Percentiles rank a stretch among this genome's conserved stretches.
Evolutionary conservation across 139 green algal species (phyloP).

Genomic region (Picochlorum sp.): DNA sequence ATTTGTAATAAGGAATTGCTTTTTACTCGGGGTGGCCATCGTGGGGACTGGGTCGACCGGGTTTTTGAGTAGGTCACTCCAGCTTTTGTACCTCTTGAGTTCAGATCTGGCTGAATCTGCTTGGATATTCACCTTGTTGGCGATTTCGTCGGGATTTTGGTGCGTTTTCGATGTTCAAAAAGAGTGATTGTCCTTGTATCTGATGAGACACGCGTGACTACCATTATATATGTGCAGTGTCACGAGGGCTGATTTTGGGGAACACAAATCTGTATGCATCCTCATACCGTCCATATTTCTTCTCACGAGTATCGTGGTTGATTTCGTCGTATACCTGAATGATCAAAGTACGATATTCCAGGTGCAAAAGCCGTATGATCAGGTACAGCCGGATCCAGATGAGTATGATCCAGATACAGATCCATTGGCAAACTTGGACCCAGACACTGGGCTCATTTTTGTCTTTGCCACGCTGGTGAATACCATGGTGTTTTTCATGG

Average conservation of each 20-base stretch:
- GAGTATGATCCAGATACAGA: conserved; percentile 6
- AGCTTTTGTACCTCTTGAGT: conserved; percentile 41
- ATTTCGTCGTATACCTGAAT: conserved; percentile 25
- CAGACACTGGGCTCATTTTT: background rate
- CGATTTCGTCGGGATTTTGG: conserved; percentile 43
- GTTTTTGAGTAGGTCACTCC: conserved; percentile 2
- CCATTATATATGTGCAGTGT: conserved; percentile 25
- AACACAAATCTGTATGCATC: conserved; percentile 33
- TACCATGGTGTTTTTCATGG: conserved; percentile 8
- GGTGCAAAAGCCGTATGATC: conserved; percentile 3
- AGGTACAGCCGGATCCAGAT: background rate
- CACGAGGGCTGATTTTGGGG: conserved; percentile 35
- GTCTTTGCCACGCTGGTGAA: background rate
- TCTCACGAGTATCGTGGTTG: conserved; percentile 34
- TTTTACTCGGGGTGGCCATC: conserved; percentile 3
- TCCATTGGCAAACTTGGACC: conserved; percentile 6
- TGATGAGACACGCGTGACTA: background rate
- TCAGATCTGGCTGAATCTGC: conserved; percentile 32
- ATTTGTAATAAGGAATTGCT: conserved; percentile 20
- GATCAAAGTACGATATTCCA: conserved; percentile 14
- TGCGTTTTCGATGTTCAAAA: conserved; percentile 2
- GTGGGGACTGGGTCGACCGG: background rate
- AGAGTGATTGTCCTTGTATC: background rate
- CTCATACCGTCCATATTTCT: conserved; percentile 42
- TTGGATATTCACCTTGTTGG: conserved; percentile 35